These are phyloP conservation scores for Saccharomyces hybrid DNA, from an alignment of 1,139 yeast species.

Conservation along the genomic window DNA sequence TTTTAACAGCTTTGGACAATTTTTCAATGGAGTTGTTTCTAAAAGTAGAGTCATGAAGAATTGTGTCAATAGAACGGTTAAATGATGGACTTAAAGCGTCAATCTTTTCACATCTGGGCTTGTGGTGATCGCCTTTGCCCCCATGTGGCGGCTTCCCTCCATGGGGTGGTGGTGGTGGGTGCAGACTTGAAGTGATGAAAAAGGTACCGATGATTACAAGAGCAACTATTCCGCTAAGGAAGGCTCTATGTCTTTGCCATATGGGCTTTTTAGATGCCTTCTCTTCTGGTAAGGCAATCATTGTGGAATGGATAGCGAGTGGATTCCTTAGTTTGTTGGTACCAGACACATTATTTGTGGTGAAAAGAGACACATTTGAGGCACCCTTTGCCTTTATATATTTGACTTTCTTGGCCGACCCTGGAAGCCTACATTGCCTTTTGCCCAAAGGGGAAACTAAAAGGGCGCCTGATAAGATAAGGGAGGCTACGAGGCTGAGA, in stretches of 20 bases:
- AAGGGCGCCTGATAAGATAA: neutral
- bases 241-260: neutral
- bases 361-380: neutral
- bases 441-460: slow-evolving; percentile 1
- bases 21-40: slow-evolving; percentile 38
- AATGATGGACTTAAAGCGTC: slow-evolving; percentile 15
- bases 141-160: neutral
- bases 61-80: slow-evolving; percentile 23
- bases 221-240: neutral
- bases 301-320: neutral
- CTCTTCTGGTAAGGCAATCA: neutral
- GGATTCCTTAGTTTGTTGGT: neutral
- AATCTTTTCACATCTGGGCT: slow-evolving; percentile 8
- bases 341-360: neutral
- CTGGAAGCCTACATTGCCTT: neutral
- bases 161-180: neutral
- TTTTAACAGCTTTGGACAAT: slow-evolving; percentile 48
- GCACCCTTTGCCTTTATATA: neutral
- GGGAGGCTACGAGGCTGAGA: neutral
- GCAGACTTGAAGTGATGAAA: neutral
- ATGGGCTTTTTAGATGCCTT: neutral
- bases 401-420: neutral
- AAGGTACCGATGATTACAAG: neutral
- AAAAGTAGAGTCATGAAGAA: slow-evolving; percentile 36
- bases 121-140: neutral